Evolutionary conservation across 106 monocot species (phyloP).

Genomic region (Acorus gramineus): DNA sequence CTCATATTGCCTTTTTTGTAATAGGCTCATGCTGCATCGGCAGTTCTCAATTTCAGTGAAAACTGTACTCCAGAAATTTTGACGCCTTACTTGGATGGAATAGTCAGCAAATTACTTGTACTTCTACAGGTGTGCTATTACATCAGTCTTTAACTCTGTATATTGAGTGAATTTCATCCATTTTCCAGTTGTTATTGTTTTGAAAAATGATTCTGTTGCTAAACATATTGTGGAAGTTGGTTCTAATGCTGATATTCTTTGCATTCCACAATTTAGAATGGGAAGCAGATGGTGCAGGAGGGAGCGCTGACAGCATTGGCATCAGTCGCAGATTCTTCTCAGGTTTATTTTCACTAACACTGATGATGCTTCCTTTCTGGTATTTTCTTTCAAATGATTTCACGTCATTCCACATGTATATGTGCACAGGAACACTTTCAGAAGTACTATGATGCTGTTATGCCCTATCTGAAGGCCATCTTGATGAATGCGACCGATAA

Average conservation of each 20-base stretch:
- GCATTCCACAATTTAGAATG: constrained; percentile 36
- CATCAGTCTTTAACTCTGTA: not conserved
- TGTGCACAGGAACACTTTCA: constrained; percentile 78
- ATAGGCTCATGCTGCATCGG: constrained; percentile 95
- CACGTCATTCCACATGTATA: constrained; percentile 5
- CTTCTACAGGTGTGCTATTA: constrained; percentile 52
- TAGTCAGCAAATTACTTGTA: constrained; percentile 87
- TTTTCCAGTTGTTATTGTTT: not conserved
- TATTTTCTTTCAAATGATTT: constrained; percentile 1
- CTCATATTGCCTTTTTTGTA: too few species aligned
- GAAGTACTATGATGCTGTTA: constrained; percentile 94
- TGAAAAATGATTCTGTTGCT: too few species aligned
- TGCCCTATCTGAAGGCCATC: constrained; percentile 88
- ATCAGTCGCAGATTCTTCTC: constrained; percentile 95
- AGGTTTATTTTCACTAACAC: constrained; percentile 29
- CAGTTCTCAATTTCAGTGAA: constrained; percentile 93
- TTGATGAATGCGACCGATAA: constrained; percentile 94
- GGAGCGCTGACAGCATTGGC: constrained; percentile 92
- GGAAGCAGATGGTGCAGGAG: constrained; percentile 96
- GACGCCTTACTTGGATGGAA: constrained; percentile 86
- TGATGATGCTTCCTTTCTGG: not conserved
- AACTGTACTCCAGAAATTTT: constrained; percentile 91
- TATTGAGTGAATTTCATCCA: not conserved
- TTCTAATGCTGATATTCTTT: not conserved
- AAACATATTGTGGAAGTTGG: not conserved